Base-by-base conservation (phyloP, 805 yeast species). In the Teunomyces stri region DNA sequence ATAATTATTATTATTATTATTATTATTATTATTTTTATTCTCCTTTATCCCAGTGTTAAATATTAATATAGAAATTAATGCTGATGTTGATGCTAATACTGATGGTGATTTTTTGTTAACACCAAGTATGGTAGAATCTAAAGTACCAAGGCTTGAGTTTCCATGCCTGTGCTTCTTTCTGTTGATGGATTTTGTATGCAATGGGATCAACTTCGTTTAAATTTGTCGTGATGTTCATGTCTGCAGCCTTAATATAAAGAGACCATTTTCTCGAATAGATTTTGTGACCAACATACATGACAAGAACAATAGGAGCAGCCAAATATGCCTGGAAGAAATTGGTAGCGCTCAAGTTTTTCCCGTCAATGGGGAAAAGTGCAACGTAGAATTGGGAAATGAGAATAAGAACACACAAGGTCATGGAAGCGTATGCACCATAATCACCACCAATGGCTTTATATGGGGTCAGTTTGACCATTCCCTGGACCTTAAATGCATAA, bases 401-500 rank as follows among this genome's bases (percentile, higher is more conserved):
- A 7, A 71, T 72, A 43, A 72, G 54, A 6, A 59, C 46, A 46
- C 60, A 58, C 11, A 72, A 51, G 5, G 58, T 10, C 15, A 66
- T 61, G 4, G 72, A 66, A 27, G 64, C 60, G 46, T 61, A 58
- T 1, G 75, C 69, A 3, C 75, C 75, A 21, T 58, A 52, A 10
- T 62, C 59, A 5, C 75, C 74, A 2, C 74, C 66, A 43, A 64
- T 66, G 0, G 75, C 61, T 13, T 52, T 63, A 48, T 66, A 70
- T 3, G 68, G 62, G 35, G 68, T 55, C 43, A 64, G 69, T 6
- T 65, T 61, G 10, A 55, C 48, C 50, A 73, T 59, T 5, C 68
- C 68, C 53, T 87, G 90, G 0, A 73, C 78, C 34, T 64, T 58
- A 52, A 80, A 74, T 1, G 86, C 89, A 42, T 75, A 72, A 57